Percentiles rank a stretch among this genome's conserved stretches.
Evolutionary conservation across 495 filamentous ascomycete genomes (phyloP).

Genomic region (Aspergillus diversus): DNA sequence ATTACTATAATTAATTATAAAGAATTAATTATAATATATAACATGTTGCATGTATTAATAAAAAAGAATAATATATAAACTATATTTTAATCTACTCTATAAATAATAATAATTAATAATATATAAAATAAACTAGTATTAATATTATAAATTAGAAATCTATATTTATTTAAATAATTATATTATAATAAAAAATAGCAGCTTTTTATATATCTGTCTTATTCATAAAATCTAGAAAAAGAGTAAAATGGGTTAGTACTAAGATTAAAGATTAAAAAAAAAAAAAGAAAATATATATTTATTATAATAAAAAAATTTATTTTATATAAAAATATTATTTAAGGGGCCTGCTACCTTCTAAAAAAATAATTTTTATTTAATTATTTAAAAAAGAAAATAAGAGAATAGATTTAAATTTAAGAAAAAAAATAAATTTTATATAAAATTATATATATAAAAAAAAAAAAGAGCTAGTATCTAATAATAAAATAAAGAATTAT

Average conservation of each 20-base stretch:
- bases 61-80: neutral
- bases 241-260: neutral
- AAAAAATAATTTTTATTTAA: neutral
- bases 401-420: neutral
- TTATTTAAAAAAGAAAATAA: neutral
- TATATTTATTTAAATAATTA: neutral
- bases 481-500: too few relatives aligned
- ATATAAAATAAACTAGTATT: neutral
- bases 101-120: neutral
- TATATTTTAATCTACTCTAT: neutral
- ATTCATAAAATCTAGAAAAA: neutral
- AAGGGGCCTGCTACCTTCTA: neutral
- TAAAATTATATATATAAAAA: too few relatives aligned
- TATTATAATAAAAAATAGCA: neutral
- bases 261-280: neutral
- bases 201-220: neutral
- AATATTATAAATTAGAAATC: neutral
- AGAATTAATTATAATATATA: neutral
- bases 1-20: neutral
- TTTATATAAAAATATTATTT: constrained; percentile 1
- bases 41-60: neutral
- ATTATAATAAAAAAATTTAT: neutral
- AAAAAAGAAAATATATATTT: constrained; percentile 3
- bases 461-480: too few relatives aligned
- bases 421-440: too few relatives aligned